Conservation (phyloP, 176 grass and related monocot genomes). For the Alopecurus myosuroides region DNA sequence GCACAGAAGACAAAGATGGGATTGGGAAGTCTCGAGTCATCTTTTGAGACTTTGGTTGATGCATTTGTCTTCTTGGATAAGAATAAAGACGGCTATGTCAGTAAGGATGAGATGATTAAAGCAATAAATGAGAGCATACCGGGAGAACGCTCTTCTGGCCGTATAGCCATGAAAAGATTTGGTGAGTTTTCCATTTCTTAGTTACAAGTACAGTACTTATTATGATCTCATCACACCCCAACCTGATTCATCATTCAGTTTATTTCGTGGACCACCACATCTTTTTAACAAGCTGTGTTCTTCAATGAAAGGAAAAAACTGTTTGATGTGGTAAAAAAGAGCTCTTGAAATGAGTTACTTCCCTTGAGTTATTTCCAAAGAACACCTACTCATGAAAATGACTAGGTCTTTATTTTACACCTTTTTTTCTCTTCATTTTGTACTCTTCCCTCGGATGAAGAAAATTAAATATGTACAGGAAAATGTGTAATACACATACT, state of each 20-base stretch:
- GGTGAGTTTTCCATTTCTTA: slow-evolving; percentile 48
- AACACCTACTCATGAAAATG: slow-evolving; percentile 8
- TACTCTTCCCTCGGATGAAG: background rate
- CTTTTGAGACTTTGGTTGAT: slow-evolving; percentile 86
- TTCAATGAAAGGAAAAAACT: background rate
- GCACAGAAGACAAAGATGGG: slow-evolving; percentile 74
- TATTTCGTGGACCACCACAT: background rate
- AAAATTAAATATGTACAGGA: background rate
- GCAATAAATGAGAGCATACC: slow-evolving; percentile 88
- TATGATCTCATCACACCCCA: too few species aligned
- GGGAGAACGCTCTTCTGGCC: slow-evolving; percentile 89
- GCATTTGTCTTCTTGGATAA: slow-evolving; percentile 97
- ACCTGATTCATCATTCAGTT: background rate
- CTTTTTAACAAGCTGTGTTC: background rate
- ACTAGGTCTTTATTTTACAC: background rate
- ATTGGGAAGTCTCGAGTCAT: slow-evolving; percentile 64
- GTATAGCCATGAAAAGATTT: slow-evolving; percentile 96
- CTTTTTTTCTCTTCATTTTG: background rate
- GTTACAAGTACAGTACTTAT: background rate
- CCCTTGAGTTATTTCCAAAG: background rate
- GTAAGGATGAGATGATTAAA: slow-evolving; percentile 90
- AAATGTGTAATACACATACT: background rate
- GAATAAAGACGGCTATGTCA: slow-evolving; percentile 96
- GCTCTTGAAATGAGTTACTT: background rate
- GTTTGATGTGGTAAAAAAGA: background rate